Evolutionary conservation across 1,284 basidiomycete genomes (phyloP).

Genomic region (Termitomyces sp.): DNA sequence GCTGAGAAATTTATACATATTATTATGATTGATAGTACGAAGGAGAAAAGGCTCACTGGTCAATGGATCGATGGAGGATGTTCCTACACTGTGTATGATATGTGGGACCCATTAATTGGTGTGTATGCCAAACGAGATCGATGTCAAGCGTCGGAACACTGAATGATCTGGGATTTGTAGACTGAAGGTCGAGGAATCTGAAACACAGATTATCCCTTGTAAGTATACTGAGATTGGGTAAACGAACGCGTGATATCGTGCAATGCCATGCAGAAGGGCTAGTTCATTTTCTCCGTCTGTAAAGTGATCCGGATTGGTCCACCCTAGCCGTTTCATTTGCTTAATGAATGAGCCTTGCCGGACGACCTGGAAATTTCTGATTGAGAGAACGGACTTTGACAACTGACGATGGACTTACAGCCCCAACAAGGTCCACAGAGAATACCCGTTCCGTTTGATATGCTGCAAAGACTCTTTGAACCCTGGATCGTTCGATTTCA

Average conservation of each 20-base stretch:
- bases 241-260: constrained; percentile 36
- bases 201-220: background rate
- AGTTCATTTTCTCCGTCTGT: constrained; percentile 28
- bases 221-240: no score
- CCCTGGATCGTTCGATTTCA: constrained; percentile 18
- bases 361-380: constrained; percentile 33
- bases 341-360: constrained; percentile 52
- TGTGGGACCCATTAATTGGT: constrained; percentile 28
- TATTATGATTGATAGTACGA: background rate
- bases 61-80: constrained; percentile 28
- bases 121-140: constrained; percentile 40
- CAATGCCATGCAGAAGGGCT: constrained; percentile 30
- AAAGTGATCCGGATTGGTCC: constrained; percentile 43
- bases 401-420: constrained; percentile 33
- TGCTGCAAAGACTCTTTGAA: constrained; percentile 34
- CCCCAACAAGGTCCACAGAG: constrained; percentile 48
- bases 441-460: constrained; percentile 45
- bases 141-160: constrained; percentile 41
- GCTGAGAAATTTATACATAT: constrained; percentile 15
- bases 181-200: constrained; percentile 34
- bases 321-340: constrained; percentile 50
- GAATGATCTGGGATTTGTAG: constrained; percentile 25
- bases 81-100: constrained; percentile 29
- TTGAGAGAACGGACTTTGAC: background rate
- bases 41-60: constrained; percentile 27